Evolutionary conservation across 495 filamentous ascomycete genomes (phyloP).

Genomic region (Penicillium coffeae): DNA sequence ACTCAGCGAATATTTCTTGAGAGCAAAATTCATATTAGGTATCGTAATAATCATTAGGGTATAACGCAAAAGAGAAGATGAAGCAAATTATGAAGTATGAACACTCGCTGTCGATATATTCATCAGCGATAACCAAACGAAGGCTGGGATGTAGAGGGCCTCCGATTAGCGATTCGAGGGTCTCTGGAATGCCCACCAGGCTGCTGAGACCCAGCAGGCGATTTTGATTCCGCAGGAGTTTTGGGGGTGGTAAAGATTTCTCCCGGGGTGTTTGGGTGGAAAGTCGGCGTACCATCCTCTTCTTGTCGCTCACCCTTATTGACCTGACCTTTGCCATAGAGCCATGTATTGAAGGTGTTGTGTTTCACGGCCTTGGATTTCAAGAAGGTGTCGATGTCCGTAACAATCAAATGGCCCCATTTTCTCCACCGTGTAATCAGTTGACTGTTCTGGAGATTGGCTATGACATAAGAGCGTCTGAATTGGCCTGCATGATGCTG

Average conservation of each 20-base stretch:
- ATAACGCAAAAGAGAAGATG: too few species aligned
- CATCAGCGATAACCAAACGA: too few species aligned
- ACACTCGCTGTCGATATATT: too few species aligned
- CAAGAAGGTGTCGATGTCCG: neutral
- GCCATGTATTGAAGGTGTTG: neutral
- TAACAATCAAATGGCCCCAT: conserved; percentile 31
- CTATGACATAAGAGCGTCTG: conserved; percentile 27
- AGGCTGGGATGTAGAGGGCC: too few species aligned
- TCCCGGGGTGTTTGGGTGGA: neutral
- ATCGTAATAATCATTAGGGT: too few species aligned
- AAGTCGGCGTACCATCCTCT: neutral
- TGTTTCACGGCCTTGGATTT: neutral
- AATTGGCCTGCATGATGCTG: conserved; percentile 32
- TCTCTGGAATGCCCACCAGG: neutral
- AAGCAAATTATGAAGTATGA: too few species aligned
- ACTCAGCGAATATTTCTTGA: too few species aligned
- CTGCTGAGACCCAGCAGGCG: neutral
- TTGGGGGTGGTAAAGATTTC: neutral
- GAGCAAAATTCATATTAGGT: too few species aligned
- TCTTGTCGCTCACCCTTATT: neutral
- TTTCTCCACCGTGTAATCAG: conserved; percentile 20
- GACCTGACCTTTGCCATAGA: neutral
- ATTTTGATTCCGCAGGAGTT: neutral
- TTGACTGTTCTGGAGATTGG: conserved; percentile 2
- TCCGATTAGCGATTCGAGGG: neutral